Percentiles rank a stretch among this genome's conserved stretches.
phyloP scores from a whole-genome alignment of 73 alveolate genomes.

The Tetrahymena borealis region DNA sequence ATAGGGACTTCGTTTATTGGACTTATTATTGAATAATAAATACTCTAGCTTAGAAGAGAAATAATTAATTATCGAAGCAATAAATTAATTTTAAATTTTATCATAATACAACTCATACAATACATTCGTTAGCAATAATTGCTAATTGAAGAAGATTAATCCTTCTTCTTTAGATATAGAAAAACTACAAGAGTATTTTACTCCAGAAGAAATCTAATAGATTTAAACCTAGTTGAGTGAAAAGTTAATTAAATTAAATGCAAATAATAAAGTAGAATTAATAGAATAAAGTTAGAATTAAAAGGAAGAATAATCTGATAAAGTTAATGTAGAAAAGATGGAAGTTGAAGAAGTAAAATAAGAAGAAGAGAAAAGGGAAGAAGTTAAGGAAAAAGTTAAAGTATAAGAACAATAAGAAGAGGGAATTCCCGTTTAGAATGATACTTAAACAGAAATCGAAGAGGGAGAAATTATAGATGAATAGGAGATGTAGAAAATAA shows the following conservation, averaged over 20 bases:
- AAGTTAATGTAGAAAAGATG: not conserved
- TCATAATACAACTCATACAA: not conserved
- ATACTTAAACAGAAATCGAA: not conserved
- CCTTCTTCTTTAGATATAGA: not conserved
- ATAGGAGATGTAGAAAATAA: not conserved
- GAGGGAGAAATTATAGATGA: not conserved
- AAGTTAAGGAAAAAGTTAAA: not conserved
- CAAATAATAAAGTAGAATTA: not conserved
- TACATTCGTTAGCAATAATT: not conserved
- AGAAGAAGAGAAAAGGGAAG: not conserved
- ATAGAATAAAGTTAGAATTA: not conserved
- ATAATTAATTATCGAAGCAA: not conserved
- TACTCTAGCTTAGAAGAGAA: not conserved
- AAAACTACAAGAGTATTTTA: not conserved
- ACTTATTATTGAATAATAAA: not conserved
- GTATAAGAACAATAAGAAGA: too few relatives aligned
- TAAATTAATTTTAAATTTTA: not conserved
- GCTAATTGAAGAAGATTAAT: not conserved
- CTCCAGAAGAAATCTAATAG: not conserved
- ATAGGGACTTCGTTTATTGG: not conserved
- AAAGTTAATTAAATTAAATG: not conserved
- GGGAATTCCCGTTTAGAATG: not conserved
- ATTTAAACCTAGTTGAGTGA: not conserved
- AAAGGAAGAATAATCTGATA: not conserved
- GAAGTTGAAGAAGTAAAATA: not conserved